Conservation (phyloP, 805 yeast species). For the Hanseniaspora mollemarum region DNA sequence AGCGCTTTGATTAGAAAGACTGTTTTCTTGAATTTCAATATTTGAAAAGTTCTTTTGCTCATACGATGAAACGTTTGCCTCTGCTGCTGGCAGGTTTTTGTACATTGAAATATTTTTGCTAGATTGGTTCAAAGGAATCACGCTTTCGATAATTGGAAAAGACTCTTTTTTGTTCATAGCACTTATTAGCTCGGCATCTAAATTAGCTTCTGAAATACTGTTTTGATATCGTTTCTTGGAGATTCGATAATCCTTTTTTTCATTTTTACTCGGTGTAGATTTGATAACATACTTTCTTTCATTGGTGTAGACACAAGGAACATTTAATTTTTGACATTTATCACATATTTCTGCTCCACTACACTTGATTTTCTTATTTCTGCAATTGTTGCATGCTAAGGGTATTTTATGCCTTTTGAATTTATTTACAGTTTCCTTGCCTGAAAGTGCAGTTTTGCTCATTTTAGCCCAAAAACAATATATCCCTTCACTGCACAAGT, state of each 20-base stretch:
- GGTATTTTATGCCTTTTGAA: slow-evolving; percentile 54
- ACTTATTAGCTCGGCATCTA: neutral
- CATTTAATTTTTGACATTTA: slow-evolving; percentile 69
- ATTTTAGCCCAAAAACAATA: neutral
- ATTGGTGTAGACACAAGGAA: slow-evolving; percentile 48
- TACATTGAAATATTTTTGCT: neutral
- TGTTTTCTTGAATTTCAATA: no score
- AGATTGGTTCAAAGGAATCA: slow-evolving; percentile 2
- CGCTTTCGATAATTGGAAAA: neutral
- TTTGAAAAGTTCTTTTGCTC: no score
- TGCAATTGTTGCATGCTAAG: slow-evolving; percentile 65
- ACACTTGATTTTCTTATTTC: slow-evolving; percentile 67
- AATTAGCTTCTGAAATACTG: no score
- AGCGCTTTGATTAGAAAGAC: no score
- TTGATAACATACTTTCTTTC: neutral
- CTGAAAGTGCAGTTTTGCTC: no score
- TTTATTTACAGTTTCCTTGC: neutral
- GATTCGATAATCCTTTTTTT: neutral
- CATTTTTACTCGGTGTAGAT: neutral
- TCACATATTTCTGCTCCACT: slow-evolving; percentile 71
- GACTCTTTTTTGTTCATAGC: neutral
- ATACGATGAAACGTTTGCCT: no score
- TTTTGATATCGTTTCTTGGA: no score
- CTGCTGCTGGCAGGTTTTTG: neutral
- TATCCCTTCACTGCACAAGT: neutral